phyloP scores from a whole-genome alignment of 805 yeast genomes.

The Hanseniaspora pseudoguilliermondii region DNA sequence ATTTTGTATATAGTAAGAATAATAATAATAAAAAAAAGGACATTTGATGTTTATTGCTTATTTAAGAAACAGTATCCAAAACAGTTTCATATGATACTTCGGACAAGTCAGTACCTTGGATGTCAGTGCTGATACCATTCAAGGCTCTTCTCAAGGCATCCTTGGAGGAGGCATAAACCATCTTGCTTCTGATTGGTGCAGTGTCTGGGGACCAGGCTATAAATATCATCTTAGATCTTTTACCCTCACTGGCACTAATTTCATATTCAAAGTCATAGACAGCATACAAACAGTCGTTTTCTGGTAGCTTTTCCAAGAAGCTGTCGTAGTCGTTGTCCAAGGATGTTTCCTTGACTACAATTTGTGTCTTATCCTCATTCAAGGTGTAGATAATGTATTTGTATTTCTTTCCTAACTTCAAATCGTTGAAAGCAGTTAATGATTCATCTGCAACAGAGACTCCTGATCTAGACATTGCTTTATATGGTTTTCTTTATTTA shows the following conservation, averaged over 20 bases:
- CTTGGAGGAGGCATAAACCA: constrained; percentile 97
- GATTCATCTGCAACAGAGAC: constrained; percentile 85
- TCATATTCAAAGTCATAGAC: constrained; percentile 95
- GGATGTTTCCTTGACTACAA: constrained; percentile 78
- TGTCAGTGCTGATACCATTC: constrained; percentile 85
- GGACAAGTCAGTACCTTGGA: constrained; percentile 95
- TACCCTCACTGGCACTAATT: constrained; percentile 80
- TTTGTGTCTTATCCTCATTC: constrained; percentile 78
- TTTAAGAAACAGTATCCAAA: constrained; percentile 62
- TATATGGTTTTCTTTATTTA: not conserved
- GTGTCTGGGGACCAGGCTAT: constrained; percentile 96
- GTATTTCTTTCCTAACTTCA: constrained; percentile 83
- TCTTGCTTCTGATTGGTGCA: constrained; percentile 87
- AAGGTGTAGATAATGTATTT: constrained; percentile 73
- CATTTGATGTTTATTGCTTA: not conserved
- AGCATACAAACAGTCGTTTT: constrained; percentile 92
- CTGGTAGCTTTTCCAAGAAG: constrained; percentile 81
- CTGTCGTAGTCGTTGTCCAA: constrained; percentile 63
- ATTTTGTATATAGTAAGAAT: not conserved
- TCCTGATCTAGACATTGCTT: constrained; percentile 29
- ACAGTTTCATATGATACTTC: constrained; percentile 94
- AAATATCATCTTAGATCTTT: constrained; percentile 63
- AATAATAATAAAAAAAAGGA: too few species aligned
- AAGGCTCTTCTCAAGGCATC: constrained; percentile 95
- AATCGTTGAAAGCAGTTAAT: constrained; percentile 83